Percentiles rank a stretch among this genome's conserved stretches.
phyloP scores from a whole-genome alignment of 208 protist species.

The Acanthamoeba healyi region DNA sequence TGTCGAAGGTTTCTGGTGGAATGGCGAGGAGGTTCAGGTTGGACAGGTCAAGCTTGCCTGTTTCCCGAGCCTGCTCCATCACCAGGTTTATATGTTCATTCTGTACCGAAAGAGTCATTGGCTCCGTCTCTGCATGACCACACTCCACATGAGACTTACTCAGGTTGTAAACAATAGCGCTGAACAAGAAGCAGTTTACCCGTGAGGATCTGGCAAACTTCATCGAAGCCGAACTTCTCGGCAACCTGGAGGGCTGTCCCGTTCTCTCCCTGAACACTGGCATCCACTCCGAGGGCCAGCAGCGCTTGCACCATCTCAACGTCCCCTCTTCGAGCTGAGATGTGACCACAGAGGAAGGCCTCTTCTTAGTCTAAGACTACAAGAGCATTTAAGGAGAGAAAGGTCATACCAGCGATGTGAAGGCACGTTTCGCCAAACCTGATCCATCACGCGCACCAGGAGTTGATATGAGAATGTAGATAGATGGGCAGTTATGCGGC shows the following conservation, averaged over 20 bases:
- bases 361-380: too few species aligned
- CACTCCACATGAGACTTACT: too few species aligned
- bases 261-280: not conserved
- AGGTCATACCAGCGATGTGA: not conserved
- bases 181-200: not conserved
- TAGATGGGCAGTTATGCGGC: not conserved
- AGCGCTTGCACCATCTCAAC: not conserved
- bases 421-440: not conserved
- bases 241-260: not conserved
- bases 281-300: not conserved
- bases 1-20: not conserved
- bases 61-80: not conserved
- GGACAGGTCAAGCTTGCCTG: not conserved
- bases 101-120: too few species aligned
- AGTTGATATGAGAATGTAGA: not conserved
- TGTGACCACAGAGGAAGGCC: too few species aligned
- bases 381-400: not conserved
- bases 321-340: not conserved
- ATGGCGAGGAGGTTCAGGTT: not conserved
- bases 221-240: not conserved
- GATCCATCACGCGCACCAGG: not conserved
- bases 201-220: not conserved
- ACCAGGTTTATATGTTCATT: not conserved
- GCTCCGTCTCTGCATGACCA: too few species aligned
- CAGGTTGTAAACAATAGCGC: too few species aligned